Conservation (phyloP, 768 basidiomycete genomes). For the Gymnopilus junonius region DNA sequence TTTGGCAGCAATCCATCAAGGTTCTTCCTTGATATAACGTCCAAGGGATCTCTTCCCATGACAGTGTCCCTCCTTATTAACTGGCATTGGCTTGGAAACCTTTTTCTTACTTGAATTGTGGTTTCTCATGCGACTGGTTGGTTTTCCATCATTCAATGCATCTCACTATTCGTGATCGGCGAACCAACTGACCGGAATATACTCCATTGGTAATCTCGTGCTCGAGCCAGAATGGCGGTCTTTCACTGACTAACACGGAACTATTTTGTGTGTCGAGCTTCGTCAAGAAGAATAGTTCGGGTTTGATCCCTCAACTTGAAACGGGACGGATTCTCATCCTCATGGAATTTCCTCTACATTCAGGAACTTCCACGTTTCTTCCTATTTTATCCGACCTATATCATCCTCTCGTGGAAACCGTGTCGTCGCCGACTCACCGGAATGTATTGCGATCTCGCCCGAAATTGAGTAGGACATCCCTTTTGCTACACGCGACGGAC, state of each 20-base stretch:
- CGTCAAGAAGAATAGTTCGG: not conserved
- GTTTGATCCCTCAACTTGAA: not conserved
- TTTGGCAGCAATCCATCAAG: no score
- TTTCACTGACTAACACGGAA: not conserved
- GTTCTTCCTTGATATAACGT: no score
- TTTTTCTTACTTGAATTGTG: no score
- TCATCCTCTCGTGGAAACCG: not conserved
- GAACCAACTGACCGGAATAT: not conserved
- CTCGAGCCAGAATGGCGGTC: not conserved
- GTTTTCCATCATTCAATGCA: not conserved
- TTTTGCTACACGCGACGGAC: not conserved
- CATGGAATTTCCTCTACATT: not conserved
- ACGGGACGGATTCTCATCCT: not conserved
- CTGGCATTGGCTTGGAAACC: no score
- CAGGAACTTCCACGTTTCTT: not conserved
- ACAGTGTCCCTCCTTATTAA: no score
- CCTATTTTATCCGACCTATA: not conserved
- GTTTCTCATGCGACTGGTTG: not conserved
- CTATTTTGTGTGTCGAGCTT: not conserved
- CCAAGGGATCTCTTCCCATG: no score
- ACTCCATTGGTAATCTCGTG: not conserved
- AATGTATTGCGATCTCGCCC: not conserved
- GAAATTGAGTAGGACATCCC: not conserved
- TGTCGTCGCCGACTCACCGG: not conserved
- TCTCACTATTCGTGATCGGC: not conserved